A percentile compares a stretch with the other conserved stretches of the same genome.
Conservation (phyloP, 1,139 yeast genomes). For the Taiozyma sp. region DNA sequence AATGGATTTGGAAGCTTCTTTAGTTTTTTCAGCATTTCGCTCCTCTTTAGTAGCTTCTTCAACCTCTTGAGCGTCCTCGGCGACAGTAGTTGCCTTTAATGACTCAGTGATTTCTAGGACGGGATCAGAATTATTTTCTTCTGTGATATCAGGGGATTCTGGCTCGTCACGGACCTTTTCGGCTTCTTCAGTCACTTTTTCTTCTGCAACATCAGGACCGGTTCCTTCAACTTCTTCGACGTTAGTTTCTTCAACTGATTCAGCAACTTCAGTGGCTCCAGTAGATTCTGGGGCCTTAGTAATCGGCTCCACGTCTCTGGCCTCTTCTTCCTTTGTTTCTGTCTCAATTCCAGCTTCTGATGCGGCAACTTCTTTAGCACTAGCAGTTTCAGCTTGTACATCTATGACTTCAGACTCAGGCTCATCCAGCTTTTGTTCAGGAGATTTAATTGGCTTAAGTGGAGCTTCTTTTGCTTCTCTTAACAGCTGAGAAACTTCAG, state of each 20-base stretch:
- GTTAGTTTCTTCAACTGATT: not conserved
- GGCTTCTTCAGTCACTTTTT: not conserved
- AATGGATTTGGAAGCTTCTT: not conserved
- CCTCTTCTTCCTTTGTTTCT: not conserved
- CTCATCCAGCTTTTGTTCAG: not conserved
- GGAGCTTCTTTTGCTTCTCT: constrained; percentile 1
- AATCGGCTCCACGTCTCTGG: not conserved
- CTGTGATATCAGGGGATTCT: not conserved
- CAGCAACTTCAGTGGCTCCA: not conserved
- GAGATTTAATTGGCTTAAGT: not conserved
- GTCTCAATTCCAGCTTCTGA: not conserved
- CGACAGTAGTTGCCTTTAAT: not conserved
- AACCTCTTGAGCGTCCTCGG: not conserved
- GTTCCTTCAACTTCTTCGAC: not conserved
- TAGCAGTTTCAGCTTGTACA: not conserved
- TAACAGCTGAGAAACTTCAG: constrained; percentile 1
- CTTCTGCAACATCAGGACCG: not conserved
- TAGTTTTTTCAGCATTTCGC: constrained; percentile 3
- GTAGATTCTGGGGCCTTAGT: not conserved
- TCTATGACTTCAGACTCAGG: not conserved
- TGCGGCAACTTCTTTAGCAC: not conserved
- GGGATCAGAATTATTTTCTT: not conserved
- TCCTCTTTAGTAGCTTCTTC: constrained; percentile 5
- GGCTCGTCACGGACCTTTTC: not conserved
- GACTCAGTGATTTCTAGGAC: not conserved